Conservation (phyloP, 345 rosid species). For the Dimocarpus longan region DNA sequence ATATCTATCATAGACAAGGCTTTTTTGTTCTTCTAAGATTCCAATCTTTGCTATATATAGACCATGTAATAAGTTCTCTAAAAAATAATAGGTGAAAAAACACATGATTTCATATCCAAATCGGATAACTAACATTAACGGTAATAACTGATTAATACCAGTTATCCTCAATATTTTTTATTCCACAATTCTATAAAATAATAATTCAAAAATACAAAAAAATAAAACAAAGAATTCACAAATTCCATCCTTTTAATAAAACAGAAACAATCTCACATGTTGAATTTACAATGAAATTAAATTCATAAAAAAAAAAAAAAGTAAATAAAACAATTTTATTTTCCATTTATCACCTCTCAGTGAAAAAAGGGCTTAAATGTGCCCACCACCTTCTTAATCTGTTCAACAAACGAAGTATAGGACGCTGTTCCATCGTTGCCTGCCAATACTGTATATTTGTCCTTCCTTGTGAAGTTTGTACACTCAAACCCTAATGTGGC, state of each 20-base stretch:
- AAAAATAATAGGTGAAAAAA: too few species aligned
- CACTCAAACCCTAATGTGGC: slow-evolving; percentile 91
- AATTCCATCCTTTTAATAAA: slow-evolving; percentile 14
- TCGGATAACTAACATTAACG: slow-evolving; percentile 5
- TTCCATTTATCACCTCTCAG: not conserved
- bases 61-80: too few species aligned
- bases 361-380: slow-evolving; percentile 61
- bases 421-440: slow-evolving; percentile 88
- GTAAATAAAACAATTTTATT: not conserved
- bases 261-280: not conserved
- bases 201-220: not conserved
- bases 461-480: slow-evolving; percentile 88
- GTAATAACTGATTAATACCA: not conserved
- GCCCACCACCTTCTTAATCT: slow-evolving; percentile 56
- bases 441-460: slow-evolving; percentile 76
- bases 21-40: too few species aligned
- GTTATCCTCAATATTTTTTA: slow-evolving; percentile 3
- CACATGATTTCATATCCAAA: not conserved
- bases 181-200: slow-evolving; percentile 17
- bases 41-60: too few species aligned
- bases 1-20: too few species aligned
- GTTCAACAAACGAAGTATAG: slow-evolving; percentile 50
- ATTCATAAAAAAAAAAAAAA: not conserved
- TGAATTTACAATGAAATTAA: slow-evolving; percentile 4
- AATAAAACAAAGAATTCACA: not conserved